Evolutionary conservation across 1,284 basidiomycete genomes (phyloP).

Genomic region (Ganoderma leucocontextum): DNA sequence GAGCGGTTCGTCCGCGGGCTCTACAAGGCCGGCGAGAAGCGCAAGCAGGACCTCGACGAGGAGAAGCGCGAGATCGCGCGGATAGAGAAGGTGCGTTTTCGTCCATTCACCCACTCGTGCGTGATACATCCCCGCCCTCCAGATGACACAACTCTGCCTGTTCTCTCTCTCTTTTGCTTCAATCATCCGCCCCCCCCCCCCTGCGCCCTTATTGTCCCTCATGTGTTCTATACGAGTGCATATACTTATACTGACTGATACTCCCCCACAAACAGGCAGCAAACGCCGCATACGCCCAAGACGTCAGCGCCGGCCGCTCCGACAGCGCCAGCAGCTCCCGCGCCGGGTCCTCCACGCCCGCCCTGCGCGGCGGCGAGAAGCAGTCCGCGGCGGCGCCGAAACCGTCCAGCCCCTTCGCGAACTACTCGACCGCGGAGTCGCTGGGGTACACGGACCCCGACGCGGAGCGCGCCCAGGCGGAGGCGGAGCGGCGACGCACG

Average conservation of each 20-base stretch:
- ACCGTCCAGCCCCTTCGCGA: conserved; percentile 76
- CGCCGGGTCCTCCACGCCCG: conserved; percentile 48
- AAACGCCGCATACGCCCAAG: conserved; percentile 75
- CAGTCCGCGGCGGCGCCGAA: conserved; percentile 54
- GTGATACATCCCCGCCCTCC: not conserved
- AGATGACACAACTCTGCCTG: no score
- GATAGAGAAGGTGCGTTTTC: conserved; percentile 79
- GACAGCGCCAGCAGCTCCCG: conserved; percentile 46
- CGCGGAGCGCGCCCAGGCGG: conserved; percentile 62
- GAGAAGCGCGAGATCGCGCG: conserved; percentile 88
- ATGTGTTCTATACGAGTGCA: not conserved
- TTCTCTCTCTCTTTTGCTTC: not conserved
- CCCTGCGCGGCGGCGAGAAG: conserved; percentile 44
- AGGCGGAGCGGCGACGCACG: conserved; percentile 63
- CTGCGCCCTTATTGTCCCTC: no score
- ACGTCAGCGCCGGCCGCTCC: conserved; percentile 73
- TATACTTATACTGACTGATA: not conserved
- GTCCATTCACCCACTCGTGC: not conserved
- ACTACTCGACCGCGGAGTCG: conserved; percentile 89
- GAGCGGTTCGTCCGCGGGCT: conserved; percentile 91
- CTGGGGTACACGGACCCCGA: conserved; percentile 84
- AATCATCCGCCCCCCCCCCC: not conserved
- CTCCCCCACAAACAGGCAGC: conserved; percentile 60
- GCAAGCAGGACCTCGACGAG: conserved; percentile 86
- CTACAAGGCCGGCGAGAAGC: conserved; percentile 93